These are phyloP conservation scores for Cercospora zeae-maydis DNA, from an alignment of 2,329 filamentous ascomycete genomes.

Conservation along the genomic window DNA sequence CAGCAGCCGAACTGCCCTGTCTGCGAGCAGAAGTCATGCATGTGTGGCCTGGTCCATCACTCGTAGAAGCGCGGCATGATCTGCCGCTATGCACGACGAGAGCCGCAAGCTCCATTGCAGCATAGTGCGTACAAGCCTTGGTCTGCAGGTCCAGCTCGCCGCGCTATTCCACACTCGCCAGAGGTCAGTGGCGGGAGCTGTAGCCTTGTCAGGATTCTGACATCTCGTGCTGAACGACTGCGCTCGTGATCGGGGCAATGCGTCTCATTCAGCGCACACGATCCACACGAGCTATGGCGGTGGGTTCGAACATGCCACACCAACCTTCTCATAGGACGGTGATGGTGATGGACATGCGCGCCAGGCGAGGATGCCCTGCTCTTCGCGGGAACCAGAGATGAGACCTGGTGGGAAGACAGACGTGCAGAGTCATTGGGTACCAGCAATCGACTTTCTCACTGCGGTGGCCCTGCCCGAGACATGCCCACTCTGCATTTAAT, in stretches of 20 bases:
- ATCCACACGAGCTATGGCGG: background rate
- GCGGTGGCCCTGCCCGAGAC: constrained; percentile 8
- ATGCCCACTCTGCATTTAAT: constrained; percentile 2
- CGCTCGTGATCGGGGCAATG: background rate
- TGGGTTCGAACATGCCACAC: background rate
- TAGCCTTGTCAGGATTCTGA: background rate
- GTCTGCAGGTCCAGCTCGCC: constrained; percentile 24
- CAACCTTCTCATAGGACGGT: background rate
- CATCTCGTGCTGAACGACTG: background rate
- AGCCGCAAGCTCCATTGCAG: background rate
- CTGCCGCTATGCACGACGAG: constrained; percentile 2
- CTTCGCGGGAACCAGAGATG: background rate
- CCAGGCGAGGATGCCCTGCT: background rate
- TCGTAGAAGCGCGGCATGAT: no score
- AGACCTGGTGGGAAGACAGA: background rate
- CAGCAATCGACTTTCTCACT: constrained; percentile 18
- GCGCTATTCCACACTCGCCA: background rate
- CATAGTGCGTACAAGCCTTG: background rate
- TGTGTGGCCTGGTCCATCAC: no score
- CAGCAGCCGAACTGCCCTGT: constrained; percentile 25
- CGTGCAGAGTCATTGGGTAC: constrained; percentile 22
- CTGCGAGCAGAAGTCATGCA: constrained; percentile 1
- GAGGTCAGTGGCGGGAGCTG: background rate
- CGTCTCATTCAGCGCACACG: background rate
- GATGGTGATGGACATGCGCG: background rate